Evolutionary conservation across 164 flowering plant species (phyloP).

Genomic region (Chimonanthus praecox): DNA sequence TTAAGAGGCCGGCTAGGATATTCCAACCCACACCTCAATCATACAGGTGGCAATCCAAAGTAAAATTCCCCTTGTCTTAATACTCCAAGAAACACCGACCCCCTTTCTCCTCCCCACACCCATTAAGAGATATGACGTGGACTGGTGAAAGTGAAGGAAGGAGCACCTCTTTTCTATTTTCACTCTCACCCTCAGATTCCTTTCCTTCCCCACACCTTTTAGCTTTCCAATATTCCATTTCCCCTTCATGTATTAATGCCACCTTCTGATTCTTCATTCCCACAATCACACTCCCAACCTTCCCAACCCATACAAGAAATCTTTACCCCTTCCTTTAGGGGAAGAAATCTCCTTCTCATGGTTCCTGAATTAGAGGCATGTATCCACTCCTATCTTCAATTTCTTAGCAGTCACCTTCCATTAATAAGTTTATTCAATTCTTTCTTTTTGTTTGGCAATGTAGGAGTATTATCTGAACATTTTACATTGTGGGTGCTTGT

Average conservation of each 20-base stretch:
- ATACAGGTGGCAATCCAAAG: constrained; percentile 26
- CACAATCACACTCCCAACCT: constrained; percentile 18
- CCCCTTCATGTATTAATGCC: constrained; percentile 27
- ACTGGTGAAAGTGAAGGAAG: constrained; percentile 11
- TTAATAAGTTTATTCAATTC: neutral
- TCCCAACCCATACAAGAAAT: constrained; percentile 17
- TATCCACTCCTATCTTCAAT: neutral
- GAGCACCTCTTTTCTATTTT: constrained; percentile 2
- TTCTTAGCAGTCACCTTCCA: neutral
- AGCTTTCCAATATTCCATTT: constrained; percentile 38
- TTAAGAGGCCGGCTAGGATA: constrained; percentile 41
- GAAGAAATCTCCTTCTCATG: constrained; percentile 27
- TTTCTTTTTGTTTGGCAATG: too few species aligned
- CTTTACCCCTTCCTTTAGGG: constrained; percentile 4
- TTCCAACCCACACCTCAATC: constrained; percentile 23
- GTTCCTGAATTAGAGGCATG: constrained; percentile 60
- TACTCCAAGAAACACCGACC: constrained; percentile 19
- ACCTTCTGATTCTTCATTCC: constrained; percentile 33
- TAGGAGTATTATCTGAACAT: neutral
- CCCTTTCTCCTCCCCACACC: constrained; percentile 11
- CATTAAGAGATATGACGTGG: constrained; percentile 13
- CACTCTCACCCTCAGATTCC: constrained; percentile 33
- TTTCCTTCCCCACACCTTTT: constrained; percentile 62
- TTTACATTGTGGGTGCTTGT: neutral
- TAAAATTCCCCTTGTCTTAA: constrained; percentile 35